These are phyloP conservation scores for Aspergillus uvarum DNA, from an alignment of 2,329 filamentous ascomycete species.

Conservation along the genomic window DNA sequence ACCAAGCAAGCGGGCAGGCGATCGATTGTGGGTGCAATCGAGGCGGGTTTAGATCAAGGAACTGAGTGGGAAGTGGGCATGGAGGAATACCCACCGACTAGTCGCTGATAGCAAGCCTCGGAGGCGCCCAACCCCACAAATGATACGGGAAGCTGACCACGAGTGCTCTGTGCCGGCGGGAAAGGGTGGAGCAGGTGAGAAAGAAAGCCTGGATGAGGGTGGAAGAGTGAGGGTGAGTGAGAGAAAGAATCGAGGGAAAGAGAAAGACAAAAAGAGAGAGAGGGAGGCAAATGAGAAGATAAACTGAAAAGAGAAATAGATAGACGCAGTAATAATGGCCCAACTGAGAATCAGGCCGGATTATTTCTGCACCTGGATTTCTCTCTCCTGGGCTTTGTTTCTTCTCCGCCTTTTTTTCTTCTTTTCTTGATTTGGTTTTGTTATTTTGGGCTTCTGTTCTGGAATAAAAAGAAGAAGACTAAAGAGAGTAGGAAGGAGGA, in stretches of 20 bases:
- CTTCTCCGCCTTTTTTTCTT: not conserved
- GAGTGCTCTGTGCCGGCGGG: not conserved
- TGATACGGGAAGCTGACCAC: conserved; percentile 4
- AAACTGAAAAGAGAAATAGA: not conserved
- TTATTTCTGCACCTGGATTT: not conserved
- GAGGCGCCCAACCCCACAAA: conserved; percentile 8
- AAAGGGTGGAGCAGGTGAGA: not conserved
- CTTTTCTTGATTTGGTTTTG: not conserved
- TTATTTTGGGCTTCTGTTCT: not conserved
- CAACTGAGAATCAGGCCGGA: not conserved
- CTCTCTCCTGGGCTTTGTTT: not conserved
- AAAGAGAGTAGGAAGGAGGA: conserved; percentile 1
- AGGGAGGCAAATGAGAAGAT: not conserved
- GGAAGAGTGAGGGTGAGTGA: not conserved
- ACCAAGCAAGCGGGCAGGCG: not conserved
- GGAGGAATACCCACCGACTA: conserved; percentile 4
- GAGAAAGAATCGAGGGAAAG: conserved; percentile 1
- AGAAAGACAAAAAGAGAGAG: conserved; percentile 6
- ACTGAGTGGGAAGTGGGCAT: conserved; percentile 4
- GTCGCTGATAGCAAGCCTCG: conserved; percentile 3
- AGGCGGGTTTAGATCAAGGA: not conserved
- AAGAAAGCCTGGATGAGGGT: not conserved
- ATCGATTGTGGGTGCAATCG: not conserved
- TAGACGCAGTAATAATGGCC: conserved; percentile 6
- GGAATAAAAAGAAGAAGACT: conserved; percentile 5